Percentiles rank a stretch among this genome's conserved stretches.
Evolutionary conservation across 1,284 basidiomycete species (phyloP).

Genomic region (Heterobasidion irregulare): DNA sequence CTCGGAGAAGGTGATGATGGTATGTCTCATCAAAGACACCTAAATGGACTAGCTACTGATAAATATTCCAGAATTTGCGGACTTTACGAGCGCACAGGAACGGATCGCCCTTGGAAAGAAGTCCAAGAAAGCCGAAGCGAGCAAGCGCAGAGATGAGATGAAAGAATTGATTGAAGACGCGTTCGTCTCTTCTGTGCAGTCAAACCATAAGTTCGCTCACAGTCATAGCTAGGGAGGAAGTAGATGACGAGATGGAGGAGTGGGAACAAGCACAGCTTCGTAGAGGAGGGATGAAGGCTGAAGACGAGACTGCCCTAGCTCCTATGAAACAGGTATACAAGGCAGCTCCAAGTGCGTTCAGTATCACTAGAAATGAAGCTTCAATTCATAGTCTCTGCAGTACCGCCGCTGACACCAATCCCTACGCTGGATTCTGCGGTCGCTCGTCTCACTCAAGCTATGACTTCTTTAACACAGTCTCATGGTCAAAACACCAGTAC

Average conservation of each 20-base stretch:
- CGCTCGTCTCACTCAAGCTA: conserved; percentile 49
- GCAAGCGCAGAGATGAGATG: conserved; percentile 67
- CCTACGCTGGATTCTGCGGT: conserved; percentile 51
- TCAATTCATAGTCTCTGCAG: conserved; percentile 25
- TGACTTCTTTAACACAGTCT: conserved; percentile 64
- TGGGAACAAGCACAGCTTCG: conserved; percentile 89
- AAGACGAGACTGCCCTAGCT: conserved; percentile 19
- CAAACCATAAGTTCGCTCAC: conserved; percentile 11
- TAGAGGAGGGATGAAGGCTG: conserved; percentile 52
- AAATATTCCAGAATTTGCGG: conserved; percentile 62
- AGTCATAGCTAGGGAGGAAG: conserved; percentile 50
- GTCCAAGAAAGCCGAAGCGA: conserved; percentile 69
- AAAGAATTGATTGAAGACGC: conserved; percentile 83
- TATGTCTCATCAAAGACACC: conserved; percentile 26
- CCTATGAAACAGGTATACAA: conserved; percentile 54
- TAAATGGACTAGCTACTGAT: conserved; percentile 5
- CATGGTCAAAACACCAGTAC: conserved; percentile 59
- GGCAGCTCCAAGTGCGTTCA: conserved; percentile 62
- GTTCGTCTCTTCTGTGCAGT: conserved; percentile 34
- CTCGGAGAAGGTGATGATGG: conserved; percentile 90
- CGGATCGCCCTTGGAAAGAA: conserved; percentile 83
- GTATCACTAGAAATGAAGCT: conserved; percentile 6
- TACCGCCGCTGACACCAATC: conserved; percentile 49
- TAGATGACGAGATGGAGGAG: conserved; percentile 83
- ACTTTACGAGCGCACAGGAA: conserved; percentile 85